These are phyloP conservation scores for Alternaria sp. DNA, from an alignment of 2,329 filamentous ascomycete species.

Conservation along the genomic window DNA sequence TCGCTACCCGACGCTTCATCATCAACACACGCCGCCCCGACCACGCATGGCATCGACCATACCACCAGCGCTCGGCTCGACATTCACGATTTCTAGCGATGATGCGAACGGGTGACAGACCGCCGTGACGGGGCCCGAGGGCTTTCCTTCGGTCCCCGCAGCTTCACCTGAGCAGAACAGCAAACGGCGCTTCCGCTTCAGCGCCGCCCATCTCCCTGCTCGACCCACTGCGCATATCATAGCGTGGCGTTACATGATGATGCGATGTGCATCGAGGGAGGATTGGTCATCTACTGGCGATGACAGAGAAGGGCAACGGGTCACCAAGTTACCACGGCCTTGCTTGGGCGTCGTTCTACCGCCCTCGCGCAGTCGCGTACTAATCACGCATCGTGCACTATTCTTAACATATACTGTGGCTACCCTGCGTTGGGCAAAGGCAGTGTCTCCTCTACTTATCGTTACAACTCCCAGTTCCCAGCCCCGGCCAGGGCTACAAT, in stretches of 20 bases:
- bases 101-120: constrained; percentile 6
- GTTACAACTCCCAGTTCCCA: background rate
- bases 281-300: background rate
- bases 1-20: constrained; percentile 2
- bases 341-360: background rate
- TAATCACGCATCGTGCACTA: background rate
- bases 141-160: constrained; percentile 1
- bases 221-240: background rate
- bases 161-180: background rate
- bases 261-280: background rate
- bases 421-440: constrained; percentile 1
- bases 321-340: background rate
- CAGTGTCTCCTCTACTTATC: background rate
- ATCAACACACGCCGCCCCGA: background rate
- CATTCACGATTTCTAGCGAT: background rate
- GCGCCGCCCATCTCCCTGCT: background rate
- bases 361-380: background rate
- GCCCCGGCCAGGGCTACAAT: background rate
- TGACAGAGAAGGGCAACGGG: background rate
- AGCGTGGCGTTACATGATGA: background rate
- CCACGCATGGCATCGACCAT: background rate
- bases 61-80: background rate
- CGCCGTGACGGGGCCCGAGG: background rate
- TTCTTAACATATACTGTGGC: constrained; percentile 3
- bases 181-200: background rate